phyloP scores from a whole-genome alignment of 345 rosid genomes.

The Isatis tinctoria region DNA sequence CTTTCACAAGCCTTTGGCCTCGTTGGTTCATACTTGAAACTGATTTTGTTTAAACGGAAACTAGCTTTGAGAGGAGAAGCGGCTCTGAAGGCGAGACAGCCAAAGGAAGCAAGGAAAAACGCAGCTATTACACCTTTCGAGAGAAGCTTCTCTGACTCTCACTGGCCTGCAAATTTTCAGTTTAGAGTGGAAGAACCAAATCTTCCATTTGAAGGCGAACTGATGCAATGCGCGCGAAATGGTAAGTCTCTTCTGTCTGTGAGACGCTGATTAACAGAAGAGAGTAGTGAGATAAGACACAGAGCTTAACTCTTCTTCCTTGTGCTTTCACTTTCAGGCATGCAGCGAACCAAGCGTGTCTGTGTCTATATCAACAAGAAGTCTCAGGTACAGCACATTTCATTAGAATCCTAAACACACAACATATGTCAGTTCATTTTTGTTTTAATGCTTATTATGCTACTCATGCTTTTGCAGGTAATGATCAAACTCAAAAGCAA shows the following conservation, averaged over 20 bases:
- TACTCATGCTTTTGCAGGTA: constrained; percentile 24
- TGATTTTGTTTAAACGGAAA: not conserved
- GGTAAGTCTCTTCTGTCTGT: constrained; percentile 20
- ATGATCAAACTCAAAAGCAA: constrained; percentile 36
- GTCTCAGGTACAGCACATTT: constrained; percentile 28
- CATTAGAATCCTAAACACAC: not conserved
- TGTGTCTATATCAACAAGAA: constrained; percentile 30
- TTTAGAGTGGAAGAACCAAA: constrained; percentile 24
- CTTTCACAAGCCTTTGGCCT: not conserved
- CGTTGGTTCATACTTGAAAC: not conserved
- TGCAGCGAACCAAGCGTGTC: constrained; percentile 29
- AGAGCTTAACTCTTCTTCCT: not conserved
- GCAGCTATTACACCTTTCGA: constrained; percentile 81
- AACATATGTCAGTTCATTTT: not conserved
- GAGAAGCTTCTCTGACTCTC: constrained; percentile 49
- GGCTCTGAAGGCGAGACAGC: constrained; percentile 64
- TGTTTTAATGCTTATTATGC: not conserved
- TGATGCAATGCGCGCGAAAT: constrained; percentile 29
- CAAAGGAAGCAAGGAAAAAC: constrained; percentile 79
- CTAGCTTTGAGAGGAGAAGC: constrained; percentile 92
- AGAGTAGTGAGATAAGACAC: not conserved
- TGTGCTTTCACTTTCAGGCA: constrained; percentile 21
- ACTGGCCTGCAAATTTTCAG: constrained; percentile 35
- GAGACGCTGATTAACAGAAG: not conserved
- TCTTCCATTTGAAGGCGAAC: constrained; percentile 31